A percentile compares a stretch with the other conserved stretches of the same genome.
Conservation (phyloP, 768 basidiomycete genomes). For the Leccinum rimulosum region DNA sequence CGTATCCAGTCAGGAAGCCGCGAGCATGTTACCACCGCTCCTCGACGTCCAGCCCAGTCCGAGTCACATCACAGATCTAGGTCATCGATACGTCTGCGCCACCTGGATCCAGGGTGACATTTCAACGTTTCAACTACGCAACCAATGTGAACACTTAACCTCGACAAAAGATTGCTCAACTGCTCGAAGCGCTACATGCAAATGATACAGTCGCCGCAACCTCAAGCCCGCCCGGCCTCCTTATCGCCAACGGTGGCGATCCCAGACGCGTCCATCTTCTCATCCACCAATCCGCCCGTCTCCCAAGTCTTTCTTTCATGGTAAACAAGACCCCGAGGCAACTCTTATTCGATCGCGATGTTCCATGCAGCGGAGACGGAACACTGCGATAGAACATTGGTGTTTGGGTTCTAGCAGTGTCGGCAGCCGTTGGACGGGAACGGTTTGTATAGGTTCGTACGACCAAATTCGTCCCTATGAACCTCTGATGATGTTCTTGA, state of each 20-base stretch:
- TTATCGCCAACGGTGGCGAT: slow-evolving; percentile 95
- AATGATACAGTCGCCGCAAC: slow-evolving; percentile 62
- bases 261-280: slow-evolving; percentile 92
- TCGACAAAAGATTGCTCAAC: slow-evolving; percentile 75
- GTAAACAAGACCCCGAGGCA: slow-evolving; percentile 61
- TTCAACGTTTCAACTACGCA: background rate
- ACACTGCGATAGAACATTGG: slow-evolving; percentile 92
- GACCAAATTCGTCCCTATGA: background rate
- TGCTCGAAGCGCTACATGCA: slow-evolving; percentile 92
- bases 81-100: slow-evolving; percentile 99
- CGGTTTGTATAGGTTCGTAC: slow-evolving; percentile 76
- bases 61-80: too few species aligned
- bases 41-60: slow-evolving; percentile 84
- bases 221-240: slow-evolving; percentile 75
- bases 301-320: slow-evolving; percentile 88
- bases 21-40: slow-evolving; percentile 96
- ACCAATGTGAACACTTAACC: background rate
- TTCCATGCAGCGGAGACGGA: slow-evolving; percentile 97
- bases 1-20: slow-evolving; percentile 92
- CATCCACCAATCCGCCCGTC: slow-evolving; percentile 93
- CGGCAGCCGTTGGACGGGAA: slow-evolving; percentile 91
- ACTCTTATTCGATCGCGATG: slow-evolving; percentile 89
- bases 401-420: slow-evolving; percentile 71
- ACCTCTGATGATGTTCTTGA: slow-evolving; percentile 9
- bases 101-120: slow-evolving; percentile 85